Evolutionary conservation across 1,284 basidiomycete species (phyloP).

Genomic region (Vanrija sp.): DNA sequence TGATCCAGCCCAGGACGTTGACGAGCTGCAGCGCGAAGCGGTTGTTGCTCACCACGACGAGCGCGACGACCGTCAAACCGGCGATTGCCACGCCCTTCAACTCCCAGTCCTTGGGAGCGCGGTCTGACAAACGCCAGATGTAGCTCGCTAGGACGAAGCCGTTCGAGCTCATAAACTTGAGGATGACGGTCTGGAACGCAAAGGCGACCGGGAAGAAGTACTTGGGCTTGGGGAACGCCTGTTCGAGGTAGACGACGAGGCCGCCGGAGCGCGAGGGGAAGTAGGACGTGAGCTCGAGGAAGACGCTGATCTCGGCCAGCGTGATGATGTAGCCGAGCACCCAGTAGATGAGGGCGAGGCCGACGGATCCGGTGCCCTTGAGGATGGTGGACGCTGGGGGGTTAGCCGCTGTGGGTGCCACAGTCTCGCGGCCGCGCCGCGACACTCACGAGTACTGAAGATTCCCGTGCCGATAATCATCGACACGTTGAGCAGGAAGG

Average conservation of each 20-base stretch:
- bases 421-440: too few relatives aligned
- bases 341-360: conserved; percentile 28
- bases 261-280: conserved; percentile 29
- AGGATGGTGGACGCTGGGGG: conserved; percentile 17
- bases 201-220: conserved; percentile 31
- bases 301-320: conserved; percentile 23
- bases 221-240: conserved; percentile 24
- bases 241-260: conserved; percentile 34
- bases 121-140: conserved; percentile 20
- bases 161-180: conserved; percentile 25
- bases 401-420: neutral
- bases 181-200: conserved; percentile 24
- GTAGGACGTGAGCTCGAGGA: conserved; percentile 25
- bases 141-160: conserved; percentile 23
- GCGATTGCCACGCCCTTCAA: conserved; percentile 10
- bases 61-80: neutral
- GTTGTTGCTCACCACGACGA: neutral
- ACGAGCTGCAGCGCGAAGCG: neutral
- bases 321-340: conserved; percentile 23
- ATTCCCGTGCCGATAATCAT: conserved; percentile 29
- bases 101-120: conserved; percentile 19
- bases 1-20: conserved; percentile 1
- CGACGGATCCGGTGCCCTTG: conserved; percentile 20
- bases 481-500: conserved; percentile 23
- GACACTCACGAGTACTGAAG: conserved; percentile 24